Base-by-base conservation (phyloP, 2,329 filamentous ascomycete genomes). In the Hypoxylon rubiginosum region DNA sequence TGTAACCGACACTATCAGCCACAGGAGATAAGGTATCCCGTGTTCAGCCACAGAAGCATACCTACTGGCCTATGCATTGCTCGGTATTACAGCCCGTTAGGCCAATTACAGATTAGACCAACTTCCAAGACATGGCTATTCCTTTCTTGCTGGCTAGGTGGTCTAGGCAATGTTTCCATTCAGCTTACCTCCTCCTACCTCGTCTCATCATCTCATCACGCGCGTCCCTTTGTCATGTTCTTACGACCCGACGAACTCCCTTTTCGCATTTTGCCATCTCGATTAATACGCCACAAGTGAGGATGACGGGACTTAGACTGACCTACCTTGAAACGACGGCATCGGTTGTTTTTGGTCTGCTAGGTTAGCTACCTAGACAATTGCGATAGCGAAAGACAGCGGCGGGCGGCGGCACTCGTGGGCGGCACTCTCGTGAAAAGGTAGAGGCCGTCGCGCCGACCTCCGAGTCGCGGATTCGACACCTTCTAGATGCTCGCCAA, bases 401-500 rank as follows among this genome's bases (percentile, higher is more conserved):
- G 11, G 15, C 13, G 13, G 8, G 13, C 15, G 15, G 32, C 13
- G 32, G 32, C 28, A 30, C 9, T 9, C 28, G 28, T 30, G 28
- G 28, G 9, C 4, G 13, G 13, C 5, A 30, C 5, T 30, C 21
- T 2, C 5, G 28, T 30, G 28, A 30, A 30, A 17, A 43, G 15
- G 11, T 24, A 24, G n/a, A 5, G 24, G 46, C 5, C 7, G 13
- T 26, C 17, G n/a, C 17, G n/a, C 24, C 21, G n/a, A 41, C 9
- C 26, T 58, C 28, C 8, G 28, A 28, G 24, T n/a, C n/a, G 58
- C 45, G 21, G 11, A 46, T 11, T 17, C 10, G 24, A 45, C 10
- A 15, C 10, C 17, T 54, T 68, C 43, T 58, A 62, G 59, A 68
- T 70, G 66, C 60, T 71, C 26, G 30, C 26, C 48, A 51, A 19